Base-by-base conservation (phyloP, 202 grass and related monocot genomes). In the Hordeum pubiflorum region DNA sequence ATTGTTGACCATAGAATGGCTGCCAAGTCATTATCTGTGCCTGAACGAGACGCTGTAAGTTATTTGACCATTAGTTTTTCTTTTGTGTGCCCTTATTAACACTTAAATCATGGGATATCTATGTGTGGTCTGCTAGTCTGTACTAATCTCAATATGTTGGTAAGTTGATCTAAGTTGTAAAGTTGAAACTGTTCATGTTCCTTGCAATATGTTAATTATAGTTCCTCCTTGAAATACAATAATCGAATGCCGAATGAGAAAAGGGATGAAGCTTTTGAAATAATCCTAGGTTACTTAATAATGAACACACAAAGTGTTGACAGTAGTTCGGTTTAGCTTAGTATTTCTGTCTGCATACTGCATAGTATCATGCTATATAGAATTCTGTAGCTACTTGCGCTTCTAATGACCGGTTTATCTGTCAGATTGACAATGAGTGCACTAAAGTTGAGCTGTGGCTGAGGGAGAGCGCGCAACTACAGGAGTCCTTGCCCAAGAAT, bases 361-460 rank as follows among this genome's bases (percentile, higher is more conserved):
- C 56, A 64, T 41, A 33, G 50, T 26, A 55, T 31, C 20, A 72
- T 77, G 27, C 0, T 69, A 69, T 36, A 44, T 24, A 71, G 39
- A 58, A 22, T 77, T 33, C 18, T 81, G 29, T 73, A 15, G 75
- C 22, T 63, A 32, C 26, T 41, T 82, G 32, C 74, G 9, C 24
- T 79, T 69, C 32, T 72, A 23, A 80, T 59, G 29, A 76, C 75
- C 1, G 12, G 57, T 18, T 86, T 86, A 11, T 10, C 8, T 80
- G 14, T 39, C 69, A 99, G 96, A 75, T 96, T 82, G 70, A 90
- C 3, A 88, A 84, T 29, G 90, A 96, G 78, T 99, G 96, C 43
- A 63, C 23, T 31, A 96, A 91, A 83, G 90, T 85, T 69, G 96
- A 99, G 76, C 86, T 88, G 68, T 99, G 96, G 96, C 71, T 99